phyloP scores from a whole-genome alignment of 805 yeast species.

The Candida maltosa region DNA sequence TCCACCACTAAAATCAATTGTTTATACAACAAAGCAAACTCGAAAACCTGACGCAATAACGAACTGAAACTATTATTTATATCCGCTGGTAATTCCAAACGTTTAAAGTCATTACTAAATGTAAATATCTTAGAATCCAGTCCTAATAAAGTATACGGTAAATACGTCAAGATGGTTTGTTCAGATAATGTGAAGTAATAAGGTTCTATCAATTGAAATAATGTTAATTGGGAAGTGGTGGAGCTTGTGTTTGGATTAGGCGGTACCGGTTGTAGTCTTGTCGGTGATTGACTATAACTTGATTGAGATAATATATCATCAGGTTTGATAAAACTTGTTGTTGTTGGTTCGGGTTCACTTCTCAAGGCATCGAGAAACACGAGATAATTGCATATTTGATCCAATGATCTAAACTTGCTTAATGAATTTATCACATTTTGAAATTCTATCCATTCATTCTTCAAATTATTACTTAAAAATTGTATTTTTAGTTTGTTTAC shows the following conservation, averaged over 20 bases:
- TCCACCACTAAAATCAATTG: slow-evolving; percentile 34
- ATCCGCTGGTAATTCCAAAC: slow-evolving; percentile 45
- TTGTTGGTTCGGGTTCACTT: slow-evolving; percentile 2
- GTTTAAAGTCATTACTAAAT: slow-evolving; percentile 25
- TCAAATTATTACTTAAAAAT: slow-evolving; percentile 23
- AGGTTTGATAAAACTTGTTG: neutral
- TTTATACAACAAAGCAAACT: slow-evolving; percentile 68
- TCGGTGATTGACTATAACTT: no score
- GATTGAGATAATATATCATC: no score
- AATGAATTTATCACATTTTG: slow-evolving; percentile 28
- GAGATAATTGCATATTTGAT: slow-evolving; percentile 34
- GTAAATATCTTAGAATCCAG: slow-evolving; percentile 57
- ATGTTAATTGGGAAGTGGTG: neutral
- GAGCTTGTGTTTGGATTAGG: neutral
- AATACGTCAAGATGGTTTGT: slow-evolving; percentile 36
- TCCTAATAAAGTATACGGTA: slow-evolving; percentile 58
- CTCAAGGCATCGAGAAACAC: slow-evolving; percentile 23
- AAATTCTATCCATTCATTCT: slow-evolving; percentile 32
- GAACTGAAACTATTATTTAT: slow-evolving; percentile 57
- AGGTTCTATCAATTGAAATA: slow-evolving; percentile 15
- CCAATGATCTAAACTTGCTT: slow-evolving; percentile 21
- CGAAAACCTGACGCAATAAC: slow-evolving; percentile 54
- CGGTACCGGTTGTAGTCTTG: neutral
- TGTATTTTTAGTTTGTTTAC: slow-evolving; percentile 18
- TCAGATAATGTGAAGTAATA: slow-evolving; percentile 31